These are phyloP conservation scores for Fusarium camptoceras DNA, from an alignment of 2,329 filamentous ascomycete species.

Conservation along the genomic window DNA sequence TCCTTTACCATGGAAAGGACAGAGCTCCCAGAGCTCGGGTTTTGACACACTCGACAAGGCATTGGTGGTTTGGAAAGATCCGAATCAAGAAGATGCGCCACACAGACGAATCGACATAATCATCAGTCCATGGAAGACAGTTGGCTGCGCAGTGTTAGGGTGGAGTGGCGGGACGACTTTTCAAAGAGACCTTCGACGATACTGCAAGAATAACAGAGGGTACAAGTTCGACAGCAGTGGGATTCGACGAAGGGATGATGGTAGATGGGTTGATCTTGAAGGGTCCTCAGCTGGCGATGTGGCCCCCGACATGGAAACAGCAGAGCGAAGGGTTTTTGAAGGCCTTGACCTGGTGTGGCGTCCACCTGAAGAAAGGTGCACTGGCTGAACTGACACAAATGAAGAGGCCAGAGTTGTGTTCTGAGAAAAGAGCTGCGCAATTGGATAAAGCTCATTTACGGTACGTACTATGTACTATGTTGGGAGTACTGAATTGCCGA, in stretches of 20 bases:
- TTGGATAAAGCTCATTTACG: background rate
- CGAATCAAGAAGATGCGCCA: conserved; percentile 47
- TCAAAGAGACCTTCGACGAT: conserved; percentile 83
- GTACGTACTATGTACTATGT: background rate
- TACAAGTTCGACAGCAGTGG: conserved; percentile 96
- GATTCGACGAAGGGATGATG: conserved; percentile 74
- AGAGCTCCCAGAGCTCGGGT: conserved; percentile 61
- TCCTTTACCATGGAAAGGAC: conserved; percentile 65
- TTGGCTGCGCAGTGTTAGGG: conserved; percentile 87
- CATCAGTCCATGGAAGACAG: conserved; percentile 86
- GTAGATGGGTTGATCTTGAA: conserved; percentile 78
- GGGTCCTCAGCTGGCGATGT: conserved; percentile 55
- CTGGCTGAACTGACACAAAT: conserved; percentile 59
- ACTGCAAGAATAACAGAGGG: conserved; percentile 76
- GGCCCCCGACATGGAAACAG: conserved; percentile 74
- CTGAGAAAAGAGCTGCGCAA: background rate
- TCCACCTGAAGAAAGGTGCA: conserved; percentile 75
- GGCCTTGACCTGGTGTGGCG: conserved; percentile 77
- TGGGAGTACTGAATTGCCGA: background rate
- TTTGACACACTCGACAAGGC: conserved; percentile 95
- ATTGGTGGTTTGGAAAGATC: conserved; percentile 85
- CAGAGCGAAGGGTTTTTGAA: conserved; percentile 84
- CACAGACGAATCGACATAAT: conserved; percentile 95
- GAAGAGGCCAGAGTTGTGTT: background rate
- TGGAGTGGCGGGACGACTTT: conserved; percentile 94